These are phyloP conservation scores for Helotiales sp. DNA, from an alignment of 2,329 filamentous ascomycete genomes.

Conservation along the genomic window DNA sequence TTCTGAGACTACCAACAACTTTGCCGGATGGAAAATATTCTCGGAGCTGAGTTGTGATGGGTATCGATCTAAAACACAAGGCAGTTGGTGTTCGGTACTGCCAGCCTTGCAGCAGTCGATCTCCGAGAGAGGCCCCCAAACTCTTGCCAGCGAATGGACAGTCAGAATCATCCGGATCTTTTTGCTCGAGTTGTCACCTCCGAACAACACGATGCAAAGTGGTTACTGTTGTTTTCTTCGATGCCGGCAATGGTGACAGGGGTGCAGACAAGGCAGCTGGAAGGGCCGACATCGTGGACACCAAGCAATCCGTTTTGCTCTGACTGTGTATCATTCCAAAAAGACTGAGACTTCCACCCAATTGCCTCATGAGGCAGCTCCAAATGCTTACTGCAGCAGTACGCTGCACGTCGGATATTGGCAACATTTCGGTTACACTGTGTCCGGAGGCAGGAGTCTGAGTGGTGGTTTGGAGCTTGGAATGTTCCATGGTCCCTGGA, in stretches of 20 bases:
- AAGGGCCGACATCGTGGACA: background rate
- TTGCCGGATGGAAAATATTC: background rate
- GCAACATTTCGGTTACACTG: background rate
- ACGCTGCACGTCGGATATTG: background rate
- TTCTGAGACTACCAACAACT: background rate
- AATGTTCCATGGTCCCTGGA: constrained; percentile 10
- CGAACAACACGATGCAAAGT: too few relatives aligned
- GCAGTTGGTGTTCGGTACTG: background rate
- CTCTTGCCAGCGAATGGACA: background rate
- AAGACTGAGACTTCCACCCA: background rate
- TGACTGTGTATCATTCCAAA: background rate
- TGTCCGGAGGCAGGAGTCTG: background rate
- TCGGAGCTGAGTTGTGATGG: background rate
- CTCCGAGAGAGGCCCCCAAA: background rate
- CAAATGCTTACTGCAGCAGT: background rate
- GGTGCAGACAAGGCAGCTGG: background rate
- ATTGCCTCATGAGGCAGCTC: background rate
- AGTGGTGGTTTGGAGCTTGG: background rate
- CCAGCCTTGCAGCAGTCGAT: background rate
- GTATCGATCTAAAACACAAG: background rate
- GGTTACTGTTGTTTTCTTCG: too few relatives aligned
- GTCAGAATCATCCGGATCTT: background rate
- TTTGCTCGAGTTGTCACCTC: too few relatives aligned
- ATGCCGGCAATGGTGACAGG: background rate
- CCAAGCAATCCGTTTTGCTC: background rate